These are phyloP conservation scores for Rubroboletus satanas DNA, from an alignment of 768 basidiomycete genomes.

Conservation along the genomic window DNA sequence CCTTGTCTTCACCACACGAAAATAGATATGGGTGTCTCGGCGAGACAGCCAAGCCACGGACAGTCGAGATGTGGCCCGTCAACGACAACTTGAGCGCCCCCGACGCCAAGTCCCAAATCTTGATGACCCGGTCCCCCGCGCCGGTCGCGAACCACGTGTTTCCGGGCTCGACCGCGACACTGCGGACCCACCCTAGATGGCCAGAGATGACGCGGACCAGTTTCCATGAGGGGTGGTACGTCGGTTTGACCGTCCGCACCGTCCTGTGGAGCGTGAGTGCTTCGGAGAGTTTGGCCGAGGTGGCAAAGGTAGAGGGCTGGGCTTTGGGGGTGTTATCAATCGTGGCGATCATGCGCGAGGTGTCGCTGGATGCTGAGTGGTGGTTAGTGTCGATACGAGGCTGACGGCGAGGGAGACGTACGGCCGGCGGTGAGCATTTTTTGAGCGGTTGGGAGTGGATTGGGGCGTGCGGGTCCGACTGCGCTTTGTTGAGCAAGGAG, in stretches of 20 bases:
- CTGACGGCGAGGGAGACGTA: conserved; percentile 31
- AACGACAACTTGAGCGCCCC: conserved; percentile 97
- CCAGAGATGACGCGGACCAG: conserved; percentile 95
- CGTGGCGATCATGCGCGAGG: conserved; percentile 65
- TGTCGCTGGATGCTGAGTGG: conserved; percentile 36
- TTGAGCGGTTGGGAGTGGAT: conserved; percentile 39
- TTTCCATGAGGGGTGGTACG: conserved; percentile 96
- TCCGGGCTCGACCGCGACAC: conserved; percentile 94
- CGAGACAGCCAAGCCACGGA: conserved; percentile 90
- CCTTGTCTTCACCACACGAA: conserved; percentile 98
- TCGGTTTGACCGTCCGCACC: conserved; percentile 89
- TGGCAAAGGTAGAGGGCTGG: conserved; percentile 67
- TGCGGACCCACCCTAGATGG: conserved; percentile 96
- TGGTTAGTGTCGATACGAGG: conserved; percentile 5
- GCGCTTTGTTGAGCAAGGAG: conserved; percentile 77
- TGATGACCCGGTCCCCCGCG: conserved; percentile 96
- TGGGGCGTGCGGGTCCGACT: conserved; percentile 69
- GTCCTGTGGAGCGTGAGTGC: conserved; percentile 92
- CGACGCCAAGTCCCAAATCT: conserved; percentile 97
- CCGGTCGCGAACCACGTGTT: conserved; percentile 99
- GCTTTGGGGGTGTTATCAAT: conserved; percentile 71
- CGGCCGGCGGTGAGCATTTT: conserved; percentile 74
- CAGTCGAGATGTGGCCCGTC: conserved; percentile 97
- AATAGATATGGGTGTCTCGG: conserved; percentile 94
- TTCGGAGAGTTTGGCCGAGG: conserved; percentile 69